Evolutionary conservation across 2,329 filamentous ascomycete genomes (phyloP).

Genomic region (Claviceps arundinis): DNA sequence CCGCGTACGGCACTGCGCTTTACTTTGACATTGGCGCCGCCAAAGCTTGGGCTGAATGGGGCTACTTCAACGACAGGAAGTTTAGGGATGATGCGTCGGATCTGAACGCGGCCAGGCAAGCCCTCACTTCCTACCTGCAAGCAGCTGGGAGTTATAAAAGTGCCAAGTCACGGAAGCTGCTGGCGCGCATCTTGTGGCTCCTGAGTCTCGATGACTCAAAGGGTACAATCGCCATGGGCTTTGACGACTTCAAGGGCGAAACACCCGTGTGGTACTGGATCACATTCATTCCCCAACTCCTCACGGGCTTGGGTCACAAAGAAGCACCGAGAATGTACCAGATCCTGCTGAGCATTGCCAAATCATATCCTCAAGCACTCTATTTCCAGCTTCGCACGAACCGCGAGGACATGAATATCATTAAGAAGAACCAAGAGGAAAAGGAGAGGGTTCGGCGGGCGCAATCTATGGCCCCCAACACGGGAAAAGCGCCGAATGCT

Average conservation of each 20-base stretch:
- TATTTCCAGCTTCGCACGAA: conserved; percentile 94
- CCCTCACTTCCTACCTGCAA: conserved; percentile 90
- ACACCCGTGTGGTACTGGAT: conserved; percentile 99
- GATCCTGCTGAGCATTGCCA: conserved; percentile 86
- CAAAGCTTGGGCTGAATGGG: conserved; percentile 99
- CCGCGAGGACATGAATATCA: conserved; percentile 81
- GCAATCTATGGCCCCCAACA: conserved; percentile 30
- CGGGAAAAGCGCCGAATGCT: conserved; percentile 25
- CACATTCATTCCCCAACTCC: conserved; percentile 91
- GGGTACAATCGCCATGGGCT: conserved; percentile 70
- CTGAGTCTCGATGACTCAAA: conserved; percentile 85
- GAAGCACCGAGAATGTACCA: conserved; percentile 78
- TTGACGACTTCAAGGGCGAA: conserved; percentile 94
- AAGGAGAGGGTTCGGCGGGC: conserved; percentile 49
- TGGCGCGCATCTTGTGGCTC: conserved; percentile 89
- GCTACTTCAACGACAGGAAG: conserved; percentile 90
- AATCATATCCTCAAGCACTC: conserved; percentile 85
- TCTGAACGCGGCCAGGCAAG: conserved; percentile 74
- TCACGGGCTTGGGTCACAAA: conserved; percentile 81
- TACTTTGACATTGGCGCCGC: conserved; percentile 93
- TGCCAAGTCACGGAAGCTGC: conserved; percentile 84
- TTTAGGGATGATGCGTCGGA: conserved; percentile 86
- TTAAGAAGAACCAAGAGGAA: conserved; percentile 76
- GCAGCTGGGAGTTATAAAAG: conserved; percentile 95
- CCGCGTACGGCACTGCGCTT: conserved; percentile 85